Conservation (phyloP, 2,329 filamentous ascomycete species). For the Ophiostoma sp. region DNA sequence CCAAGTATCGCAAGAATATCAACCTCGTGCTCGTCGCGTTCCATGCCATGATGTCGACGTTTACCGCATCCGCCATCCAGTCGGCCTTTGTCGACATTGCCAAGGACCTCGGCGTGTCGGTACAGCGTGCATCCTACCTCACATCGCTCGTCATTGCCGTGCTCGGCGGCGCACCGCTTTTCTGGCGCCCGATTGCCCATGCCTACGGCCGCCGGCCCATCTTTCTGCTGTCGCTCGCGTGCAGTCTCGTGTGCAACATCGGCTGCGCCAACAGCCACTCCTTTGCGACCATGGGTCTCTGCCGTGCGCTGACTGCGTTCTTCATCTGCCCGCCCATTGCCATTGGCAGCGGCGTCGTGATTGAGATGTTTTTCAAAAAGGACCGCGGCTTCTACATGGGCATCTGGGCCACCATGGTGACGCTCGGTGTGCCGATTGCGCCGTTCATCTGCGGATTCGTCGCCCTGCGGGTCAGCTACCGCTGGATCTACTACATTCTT, state of each 20-base stretch:
- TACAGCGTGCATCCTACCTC: constrained; percentile 49
- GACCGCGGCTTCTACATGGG: constrained; percentile 52
- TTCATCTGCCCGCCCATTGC: constrained; percentile 49
- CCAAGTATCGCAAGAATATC: constrained; percentile 36
- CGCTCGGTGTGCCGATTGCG: constrained; percentile 30
- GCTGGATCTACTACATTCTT: constrained; percentile 55
- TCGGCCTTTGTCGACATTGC: constrained; percentile 50
- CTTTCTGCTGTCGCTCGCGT: constrained; percentile 46
- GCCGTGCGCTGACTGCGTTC: constrained; percentile 47
- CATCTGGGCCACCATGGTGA: constrained; percentile 44
- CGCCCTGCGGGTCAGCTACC: constrained; percentile 46
- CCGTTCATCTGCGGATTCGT: constrained; percentile 42
- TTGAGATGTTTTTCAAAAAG: constrained; percentile 53
- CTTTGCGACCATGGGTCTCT: constrained; percentile 46
- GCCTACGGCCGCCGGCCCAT: constrained; percentile 50
- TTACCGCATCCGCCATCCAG: constrained; percentile 50
- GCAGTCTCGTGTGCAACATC: constrained; percentile 46
- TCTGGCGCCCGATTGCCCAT: constrained; percentile 53
- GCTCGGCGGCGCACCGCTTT: constrained; percentile 47
- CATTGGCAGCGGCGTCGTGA: constrained; percentile 53
- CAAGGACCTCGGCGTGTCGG: constrained; percentile 42
- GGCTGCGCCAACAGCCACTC: constrained; percentile 46
- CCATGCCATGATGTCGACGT: constrained; percentile 53
- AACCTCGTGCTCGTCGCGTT: constrained; percentile 52
- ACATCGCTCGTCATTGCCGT: constrained; percentile 52